These are phyloP conservation scores for Zostera marina DNA, from an alignment of 116 monocot species.

Conservation along the genomic window DNA sequence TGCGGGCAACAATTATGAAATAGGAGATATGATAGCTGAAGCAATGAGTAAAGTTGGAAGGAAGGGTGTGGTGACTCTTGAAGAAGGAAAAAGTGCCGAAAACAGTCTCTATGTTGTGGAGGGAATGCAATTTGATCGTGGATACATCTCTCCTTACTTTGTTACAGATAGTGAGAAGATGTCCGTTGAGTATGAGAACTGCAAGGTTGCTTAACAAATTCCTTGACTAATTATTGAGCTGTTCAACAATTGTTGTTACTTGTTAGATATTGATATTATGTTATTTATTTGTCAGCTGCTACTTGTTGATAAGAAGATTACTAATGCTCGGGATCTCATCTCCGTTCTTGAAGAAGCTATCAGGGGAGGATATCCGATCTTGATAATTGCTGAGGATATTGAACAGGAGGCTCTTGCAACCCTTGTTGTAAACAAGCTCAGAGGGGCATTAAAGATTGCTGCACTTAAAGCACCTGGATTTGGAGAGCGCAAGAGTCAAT, in stretches of 20 bases:
- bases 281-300: conserved; percentile 26
- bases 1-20: conserved; percentile 59
- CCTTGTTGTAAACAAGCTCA: conserved; percentile 79
- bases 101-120: neutral
- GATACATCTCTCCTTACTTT: conserved; percentile 2
- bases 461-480: conserved; percentile 92
- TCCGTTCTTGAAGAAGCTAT: conserved; percentile 77
- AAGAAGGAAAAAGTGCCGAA: neutral
- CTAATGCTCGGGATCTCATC: conserved; percentile 88
- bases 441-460: conserved; percentile 78
- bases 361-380: conserved; percentile 60
- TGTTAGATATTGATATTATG: neutral
- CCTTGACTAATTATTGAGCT: no score
- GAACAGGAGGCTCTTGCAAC: conserved; percentile 88
- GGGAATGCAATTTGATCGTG: neutral
- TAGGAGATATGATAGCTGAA: conserved; percentile 55
- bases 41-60: neutral
- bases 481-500: conserved; percentile 88
- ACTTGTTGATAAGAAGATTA: conserved; percentile 88
- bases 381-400: conserved; percentile 83
- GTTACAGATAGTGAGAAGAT: neutral
- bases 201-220: neutral
- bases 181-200: neutral
- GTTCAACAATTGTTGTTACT: no score
- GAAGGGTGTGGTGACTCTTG: conserved; percentile 20